Evolutionary conservation across 768 basidiomycete species (phyloP).

Genomic region (Rhodotorula taiwanensis): DNA sequence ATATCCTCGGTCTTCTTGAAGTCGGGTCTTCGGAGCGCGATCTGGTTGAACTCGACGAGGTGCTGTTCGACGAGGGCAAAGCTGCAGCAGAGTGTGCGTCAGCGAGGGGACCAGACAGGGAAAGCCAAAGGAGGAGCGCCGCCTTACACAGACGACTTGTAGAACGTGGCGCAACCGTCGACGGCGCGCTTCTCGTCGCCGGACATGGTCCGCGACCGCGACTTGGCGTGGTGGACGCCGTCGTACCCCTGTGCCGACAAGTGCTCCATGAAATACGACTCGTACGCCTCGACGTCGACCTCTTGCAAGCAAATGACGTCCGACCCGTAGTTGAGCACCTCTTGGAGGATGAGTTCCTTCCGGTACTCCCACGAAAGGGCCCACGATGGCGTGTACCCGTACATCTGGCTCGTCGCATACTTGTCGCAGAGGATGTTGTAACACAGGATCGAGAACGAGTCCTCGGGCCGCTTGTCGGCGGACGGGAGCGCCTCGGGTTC

Average conservation of each 20-base stretch:
- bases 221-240: conserved; percentile 85
- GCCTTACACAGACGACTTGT: conserved; percentile 76
- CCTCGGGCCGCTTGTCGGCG: conserved; percentile 55
- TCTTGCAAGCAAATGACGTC: conserved; percentile 95
- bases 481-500: conserved; percentile 42
- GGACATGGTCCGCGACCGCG: conserved; percentile 85
- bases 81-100: conserved; percentile 46
- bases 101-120: neutral
- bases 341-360: conserved; percentile 75
- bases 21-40: conserved; percentile 86
- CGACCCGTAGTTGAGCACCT: conserved; percentile 69
- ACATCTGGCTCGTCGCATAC: conserved; percentile 77
- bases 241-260: conserved; percentile 73
- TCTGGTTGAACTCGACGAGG: conserved; percentile 82
- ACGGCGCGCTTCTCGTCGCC: conserved; percentile 77
- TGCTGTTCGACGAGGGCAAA: conserved; percentile 90
- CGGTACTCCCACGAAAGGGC: conserved; percentile 93
- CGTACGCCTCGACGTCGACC: conserved; percentile 84
- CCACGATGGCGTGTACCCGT: conserved; percentile 96
- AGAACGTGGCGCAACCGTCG: conserved; percentile 96
- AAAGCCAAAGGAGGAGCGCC: neutral
- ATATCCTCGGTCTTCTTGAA: conserved; percentile 97
- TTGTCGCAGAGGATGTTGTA: conserved; percentile 94
- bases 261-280: conserved; percentile 76
- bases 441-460: conserved; percentile 71